phyloP scores from a whole-genome alignment of 306 rosid species.

The Cucurbita maxima region DNA sequence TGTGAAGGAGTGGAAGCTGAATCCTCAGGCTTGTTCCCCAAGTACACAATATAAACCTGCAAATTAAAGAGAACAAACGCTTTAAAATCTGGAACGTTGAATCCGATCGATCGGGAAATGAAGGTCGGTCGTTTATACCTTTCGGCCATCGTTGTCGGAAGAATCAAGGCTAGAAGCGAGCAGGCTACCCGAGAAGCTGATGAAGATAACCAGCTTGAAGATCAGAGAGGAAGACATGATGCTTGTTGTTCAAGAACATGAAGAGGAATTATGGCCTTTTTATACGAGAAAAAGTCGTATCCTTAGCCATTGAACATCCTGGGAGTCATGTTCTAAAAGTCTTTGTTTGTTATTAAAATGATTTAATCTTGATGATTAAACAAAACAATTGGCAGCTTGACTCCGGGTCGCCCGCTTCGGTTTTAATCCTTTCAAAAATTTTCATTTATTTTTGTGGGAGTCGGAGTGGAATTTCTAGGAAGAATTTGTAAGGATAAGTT shows the following conservation, averaged over 20 bases:
- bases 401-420: no score
- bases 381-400: no score
- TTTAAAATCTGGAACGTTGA: no score
- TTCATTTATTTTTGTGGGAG: no score
- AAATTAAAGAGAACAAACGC: background rate
- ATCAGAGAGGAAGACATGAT: background rate
- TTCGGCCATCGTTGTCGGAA: background rate
- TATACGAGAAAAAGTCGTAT: background rate
- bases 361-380: background rate
- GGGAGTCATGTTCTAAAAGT: background rate
- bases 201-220: background rate
- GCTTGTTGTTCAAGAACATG: background rate
- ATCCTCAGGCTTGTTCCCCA: conserved; percentile 25
- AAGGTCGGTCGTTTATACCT: background rate
- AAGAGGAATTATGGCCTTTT: background rate
- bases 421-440: no score
- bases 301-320: background rate
- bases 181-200: background rate
- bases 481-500: no score
- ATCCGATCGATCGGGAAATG: no score
- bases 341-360: background rate
- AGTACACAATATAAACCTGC: conserved; percentile 11
- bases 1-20: conserved; percentile 1
- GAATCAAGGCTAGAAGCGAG: background rate
- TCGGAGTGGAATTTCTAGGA: no score